Evolutionary conservation across 2,329 filamentous ascomycete species (phyloP), one percentile per base, ranked within the genome.

Genomic region (Colletotrichum karsti): DNA sequence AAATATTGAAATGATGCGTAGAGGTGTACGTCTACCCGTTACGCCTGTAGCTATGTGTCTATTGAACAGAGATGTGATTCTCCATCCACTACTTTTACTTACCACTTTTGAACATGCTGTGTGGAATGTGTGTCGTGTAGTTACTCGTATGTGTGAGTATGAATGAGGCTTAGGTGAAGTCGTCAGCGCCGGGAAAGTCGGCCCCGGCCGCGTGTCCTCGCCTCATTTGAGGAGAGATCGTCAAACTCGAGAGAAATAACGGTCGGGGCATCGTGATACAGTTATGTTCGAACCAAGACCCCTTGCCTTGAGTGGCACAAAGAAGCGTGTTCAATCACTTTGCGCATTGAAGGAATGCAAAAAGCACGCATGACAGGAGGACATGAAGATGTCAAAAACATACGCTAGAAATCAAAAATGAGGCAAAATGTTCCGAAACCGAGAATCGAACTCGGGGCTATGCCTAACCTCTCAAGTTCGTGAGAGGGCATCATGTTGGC

Each of bases 401-500:
- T 20, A 7, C 3, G 1, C 7, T 4, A 18, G 44, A 22, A 4
- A 2, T 6, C 30, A 42, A 41, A 24, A 5, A 12, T 15, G 10
- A 30, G n/a, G 2, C 4, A 26, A 61, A 44, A 33, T 26, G 22
- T 63, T 63, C 60, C 60, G 60, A 63, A 63, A 63, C 51, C 60
- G 60, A 63, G 60, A 63, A 63, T 63, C 60, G 51, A 63, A 63
- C 60, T 63, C 60, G 60, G 60, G 60, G 60, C 60, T 63, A 63
- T 63, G 60, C 60, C 60, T 63, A 56, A 48, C 51, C 60, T 41
- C 30, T 41, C 24, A 28, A 3, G 6, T 1, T 7, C 1, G n/a
- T 63, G 60, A 63, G 60, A 63, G 60, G 60, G 51, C 60, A 63
- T 57, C 51, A 63, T 63, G 60, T 63, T 63, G 41, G 60, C 60